Evolutionary conservation across 148 eudicot species (phyloP).

Genomic region (Nepenthes mirabilis): DNA sequence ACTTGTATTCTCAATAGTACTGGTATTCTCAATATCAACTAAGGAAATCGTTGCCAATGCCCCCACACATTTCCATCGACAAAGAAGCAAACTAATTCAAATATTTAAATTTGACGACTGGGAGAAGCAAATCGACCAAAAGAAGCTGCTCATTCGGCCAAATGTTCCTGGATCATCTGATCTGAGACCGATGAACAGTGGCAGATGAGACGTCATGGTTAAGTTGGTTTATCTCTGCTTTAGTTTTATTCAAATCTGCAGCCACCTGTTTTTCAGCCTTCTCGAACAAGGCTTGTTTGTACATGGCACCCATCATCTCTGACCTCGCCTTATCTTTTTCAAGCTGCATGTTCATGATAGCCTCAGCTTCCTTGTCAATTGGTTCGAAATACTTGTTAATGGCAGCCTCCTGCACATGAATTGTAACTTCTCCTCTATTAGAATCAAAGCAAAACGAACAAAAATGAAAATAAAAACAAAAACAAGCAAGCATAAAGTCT

Average conservation of each 20-base stretch:
- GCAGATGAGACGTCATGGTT: background rate
- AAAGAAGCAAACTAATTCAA: no score
- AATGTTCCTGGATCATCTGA: background rate
- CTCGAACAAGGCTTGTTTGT: conserved; percentile 60
- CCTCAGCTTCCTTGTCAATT: conserved; percentile 68
- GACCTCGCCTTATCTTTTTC: conserved; percentile 51
- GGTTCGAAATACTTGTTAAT: conserved; percentile 75
- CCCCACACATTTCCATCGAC: no score
- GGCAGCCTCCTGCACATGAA: conserved; percentile 52
- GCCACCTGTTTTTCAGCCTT: conserved; percentile 41
- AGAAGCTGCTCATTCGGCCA: background rate
- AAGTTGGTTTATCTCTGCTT: background rate
- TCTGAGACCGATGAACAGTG: background rate
- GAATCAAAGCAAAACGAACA: background rate
- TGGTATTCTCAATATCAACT: no score
- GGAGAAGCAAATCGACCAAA: background rate
- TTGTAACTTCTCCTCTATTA: background rate
- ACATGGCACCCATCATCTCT: conserved; percentile 63
- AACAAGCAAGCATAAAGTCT: background rate
- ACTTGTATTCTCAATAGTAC: no score
- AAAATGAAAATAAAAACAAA: background rate
- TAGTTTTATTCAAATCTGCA: conserved; percentile 20
- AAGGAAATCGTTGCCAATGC: no score
- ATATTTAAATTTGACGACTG: no score
- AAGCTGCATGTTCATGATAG: conserved; percentile 61